Evolutionary conservation across 1,284 basidiomycete genomes (phyloP), one percentile per base, ranked within the genome.

Genomic region (Wallemia ichthyophaga): DNA sequence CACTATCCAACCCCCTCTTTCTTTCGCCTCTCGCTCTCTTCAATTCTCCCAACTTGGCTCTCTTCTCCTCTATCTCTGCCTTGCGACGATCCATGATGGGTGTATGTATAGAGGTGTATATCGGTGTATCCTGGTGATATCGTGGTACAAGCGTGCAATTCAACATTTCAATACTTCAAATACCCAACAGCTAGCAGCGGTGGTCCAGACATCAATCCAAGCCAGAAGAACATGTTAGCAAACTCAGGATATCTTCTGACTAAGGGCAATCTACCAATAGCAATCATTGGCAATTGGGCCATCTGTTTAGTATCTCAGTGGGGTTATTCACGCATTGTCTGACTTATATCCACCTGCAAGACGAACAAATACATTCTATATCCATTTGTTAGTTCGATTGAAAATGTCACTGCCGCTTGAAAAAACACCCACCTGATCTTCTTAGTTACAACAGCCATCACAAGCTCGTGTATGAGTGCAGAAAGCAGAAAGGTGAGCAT

Each of bases 391-490:
- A 57, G n/a, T n/a, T n/a, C n/a, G n/a, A n/a, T n/a, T n/a, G 55
- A 58, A 13, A 58, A 33, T 53, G 27, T 59, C n/a, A 32, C 26
- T 55, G 54, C 15, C 17, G 19, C n/a, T 27, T 25, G 31, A 60
- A 37, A 23, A 57, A 55, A 56, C 25, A 27, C 77, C 68, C 69
- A 75, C 76, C 80, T 68, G 60, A 94, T 76, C 73, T 95, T 95
- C 69, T 85, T 80, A 28, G 84, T 85, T n/a, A 91, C 88, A 59
- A 92, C 78, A 0, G 82, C 81, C 92, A 98, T 98, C 61, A 98
- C 89, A 57, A 98, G 75, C 69, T 96, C 92, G 67, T 96, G 92
- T 31, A 82, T 81, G 59, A 78, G 75, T 0, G 89, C 89, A 60
- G 83, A 87, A 53, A 94, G 71, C 13, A 94, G 69, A 72, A 98